Evolutionary conservation across 2,329 filamentous ascomycete species (phyloP).

Genomic region (Bipolaris sorokiniana): DNA sequence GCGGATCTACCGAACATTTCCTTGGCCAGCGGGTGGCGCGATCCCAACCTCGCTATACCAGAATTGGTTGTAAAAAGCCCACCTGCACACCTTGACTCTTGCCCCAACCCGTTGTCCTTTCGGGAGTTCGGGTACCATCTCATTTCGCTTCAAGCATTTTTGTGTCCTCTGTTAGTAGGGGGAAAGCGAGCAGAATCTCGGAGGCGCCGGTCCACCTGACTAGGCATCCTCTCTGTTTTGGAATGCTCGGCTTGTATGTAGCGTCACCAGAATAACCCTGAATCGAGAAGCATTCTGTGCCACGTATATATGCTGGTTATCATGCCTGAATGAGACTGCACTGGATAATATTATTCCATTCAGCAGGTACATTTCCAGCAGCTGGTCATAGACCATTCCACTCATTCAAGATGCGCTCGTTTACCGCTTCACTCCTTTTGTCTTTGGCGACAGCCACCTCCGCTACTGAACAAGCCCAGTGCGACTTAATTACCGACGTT

Average conservation of each 20-base stretch:
- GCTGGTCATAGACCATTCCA: constrained; percentile 1
- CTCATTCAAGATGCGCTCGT: background rate
- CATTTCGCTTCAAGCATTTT: background rate
- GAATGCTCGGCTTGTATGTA: background rate
- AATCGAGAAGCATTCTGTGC: background rate
- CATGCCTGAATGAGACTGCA: background rate
- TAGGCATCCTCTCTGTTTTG: background rate
- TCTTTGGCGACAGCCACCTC: constrained; percentile 2
- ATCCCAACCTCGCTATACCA: background rate
- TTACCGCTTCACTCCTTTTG: constrained; percentile 1
- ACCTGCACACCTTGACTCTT: background rate
- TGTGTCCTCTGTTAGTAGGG: background rate
- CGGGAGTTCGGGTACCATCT: background rate
- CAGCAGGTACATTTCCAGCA: background rate
- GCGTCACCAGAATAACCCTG: background rate
- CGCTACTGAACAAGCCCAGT: background rate
- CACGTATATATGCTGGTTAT: background rate
- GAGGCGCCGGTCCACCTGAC: background rate
- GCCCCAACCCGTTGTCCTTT: background rate
- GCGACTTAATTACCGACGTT: background rate
- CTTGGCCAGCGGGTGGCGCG: background rate
- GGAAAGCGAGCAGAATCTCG: background rate
- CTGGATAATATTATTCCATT: no score
- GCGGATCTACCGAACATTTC: background rate
- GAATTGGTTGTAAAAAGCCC: background rate